These are phyloP conservation scores for Pseudofabraea citricarpa DNA, from an alignment of 2,329 filamentous ascomycete genomes.

Conservation along the genomic window DNA sequence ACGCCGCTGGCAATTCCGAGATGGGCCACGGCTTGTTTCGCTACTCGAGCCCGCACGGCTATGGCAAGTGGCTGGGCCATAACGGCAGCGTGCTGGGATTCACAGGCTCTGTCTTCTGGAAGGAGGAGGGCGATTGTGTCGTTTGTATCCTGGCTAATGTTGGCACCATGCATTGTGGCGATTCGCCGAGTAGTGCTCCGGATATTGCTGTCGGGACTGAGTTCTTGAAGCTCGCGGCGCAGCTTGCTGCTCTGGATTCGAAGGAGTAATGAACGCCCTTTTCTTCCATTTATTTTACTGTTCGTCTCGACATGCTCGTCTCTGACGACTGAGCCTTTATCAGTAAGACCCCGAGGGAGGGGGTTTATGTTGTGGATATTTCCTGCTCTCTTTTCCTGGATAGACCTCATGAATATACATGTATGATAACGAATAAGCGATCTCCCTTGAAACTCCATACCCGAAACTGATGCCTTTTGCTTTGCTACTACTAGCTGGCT, in stretches of 20 bases:
- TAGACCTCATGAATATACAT: too few species aligned
- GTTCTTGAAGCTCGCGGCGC: constrained; percentile 4
- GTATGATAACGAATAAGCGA: too few species aligned
- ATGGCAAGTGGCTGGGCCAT: not conserved
- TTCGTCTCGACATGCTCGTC: too few species aligned
- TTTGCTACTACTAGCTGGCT: too few species aligned
- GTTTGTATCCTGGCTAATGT: not conserved
- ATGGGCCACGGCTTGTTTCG: not conserved
- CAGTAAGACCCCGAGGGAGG: too few species aligned
- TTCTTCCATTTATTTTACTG: too few species aligned
- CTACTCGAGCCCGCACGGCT: not conserved
- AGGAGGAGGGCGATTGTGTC: not conserved
- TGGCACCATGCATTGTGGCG: constrained; percentile 8
- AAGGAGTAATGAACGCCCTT: too few species aligned
- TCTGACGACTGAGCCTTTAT: too few species aligned
- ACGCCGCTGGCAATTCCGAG: not conserved
- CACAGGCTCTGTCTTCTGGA: not conserved
- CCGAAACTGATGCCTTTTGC: too few species aligned
- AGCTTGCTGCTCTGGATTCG: constrained; percentile 2
- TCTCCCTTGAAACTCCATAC: too few species aligned
- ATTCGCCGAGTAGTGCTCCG: constrained; percentile 4
- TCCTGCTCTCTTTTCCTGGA: too few species aligned
- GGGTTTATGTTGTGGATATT: too few species aligned
- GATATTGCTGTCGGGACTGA: constrained; percentile 1
- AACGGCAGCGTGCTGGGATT: not conserved